Evolutionary conservation across 345 rosid genomes (phyloP).

Genomic region (Linum usitatissimum): DNA sequence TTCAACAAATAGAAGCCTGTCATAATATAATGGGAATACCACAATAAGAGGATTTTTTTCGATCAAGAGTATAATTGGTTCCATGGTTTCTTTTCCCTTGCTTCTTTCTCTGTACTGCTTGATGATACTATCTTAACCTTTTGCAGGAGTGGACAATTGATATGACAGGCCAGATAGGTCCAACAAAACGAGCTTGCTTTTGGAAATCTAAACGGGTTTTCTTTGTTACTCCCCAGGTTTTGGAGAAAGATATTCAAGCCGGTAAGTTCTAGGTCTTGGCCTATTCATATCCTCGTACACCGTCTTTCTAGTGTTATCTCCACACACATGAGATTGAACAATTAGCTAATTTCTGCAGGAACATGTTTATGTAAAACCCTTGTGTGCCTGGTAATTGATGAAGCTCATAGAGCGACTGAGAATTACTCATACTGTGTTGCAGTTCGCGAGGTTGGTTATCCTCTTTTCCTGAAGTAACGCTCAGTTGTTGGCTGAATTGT

Average conservation of each 20-base stretch:
- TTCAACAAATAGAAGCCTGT: constrained; percentile 97
- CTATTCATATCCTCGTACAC: neutral
- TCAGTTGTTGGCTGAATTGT: constrained; percentile 9
- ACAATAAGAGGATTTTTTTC: constrained; percentile 37
- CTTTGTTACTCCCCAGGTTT: constrained; percentile 96
- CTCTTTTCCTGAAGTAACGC: constrained; percentile 4
- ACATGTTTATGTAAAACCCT: constrained; percentile 58
- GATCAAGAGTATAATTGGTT: neutral
- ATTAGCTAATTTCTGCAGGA: constrained; percentile 32
- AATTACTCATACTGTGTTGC: constrained; percentile 84
- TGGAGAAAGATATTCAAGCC: constrained; percentile 93
- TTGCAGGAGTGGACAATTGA: constrained; percentile 95
- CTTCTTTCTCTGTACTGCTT: neutral
- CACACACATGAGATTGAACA: constrained; percentile 11
- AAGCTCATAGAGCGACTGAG: constrained; percentile 93
- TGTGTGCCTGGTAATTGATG: constrained; percentile 91
- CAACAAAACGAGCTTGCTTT: constrained; percentile 53
- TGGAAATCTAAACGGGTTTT: constrained; percentile 90
- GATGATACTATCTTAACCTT: constrained; percentile 20
- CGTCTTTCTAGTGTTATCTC: constrained; percentile 5
- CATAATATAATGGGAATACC: constrained; percentile 92
- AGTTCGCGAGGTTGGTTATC: constrained; percentile 65
- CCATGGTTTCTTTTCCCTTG: constrained; percentile 5
- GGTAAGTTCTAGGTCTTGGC: constrained; percentile 34
- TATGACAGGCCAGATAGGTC: constrained; percentile 83